Percentiles rank a stretch among this genome's conserved stretches.
phyloP scores from a whole-genome alignment of 2,329 filamentous ascomycete species.

The Passalora sequoiae region DNA sequence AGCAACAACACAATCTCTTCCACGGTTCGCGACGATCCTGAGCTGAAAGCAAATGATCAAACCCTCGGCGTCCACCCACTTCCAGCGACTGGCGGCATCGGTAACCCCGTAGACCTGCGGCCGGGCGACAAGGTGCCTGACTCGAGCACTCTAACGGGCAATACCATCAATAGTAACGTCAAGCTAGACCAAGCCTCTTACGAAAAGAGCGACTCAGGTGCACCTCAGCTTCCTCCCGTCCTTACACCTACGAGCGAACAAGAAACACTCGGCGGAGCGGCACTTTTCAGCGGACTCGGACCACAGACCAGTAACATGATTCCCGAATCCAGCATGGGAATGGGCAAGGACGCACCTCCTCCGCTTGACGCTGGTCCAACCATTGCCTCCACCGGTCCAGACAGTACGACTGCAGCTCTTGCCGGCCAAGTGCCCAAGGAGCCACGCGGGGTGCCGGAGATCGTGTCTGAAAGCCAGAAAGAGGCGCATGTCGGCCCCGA shows the following conservation, averaged over 20 bases:
- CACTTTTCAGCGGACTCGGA: constrained; percentile 46
- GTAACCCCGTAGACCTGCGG: constrained; percentile 74
- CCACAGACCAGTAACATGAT: constrained; percentile 60
- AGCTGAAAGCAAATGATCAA: constrained; percentile 33
- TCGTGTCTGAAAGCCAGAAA: constrained; percentile 49
- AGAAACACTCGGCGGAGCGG: constrained; percentile 35
- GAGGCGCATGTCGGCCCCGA: constrained; percentile 58
- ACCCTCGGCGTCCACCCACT: constrained; percentile 53
- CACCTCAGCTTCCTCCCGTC: constrained; percentile 43
- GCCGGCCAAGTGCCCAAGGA: constrained; percentile 44
- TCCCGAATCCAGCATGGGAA: constrained; percentile 76
- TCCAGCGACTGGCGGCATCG: constrained; percentile 52
- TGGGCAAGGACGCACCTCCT: constrained; percentile 41
- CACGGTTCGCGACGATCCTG: constrained; percentile 63
- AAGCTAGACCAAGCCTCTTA: constrained; percentile 78
- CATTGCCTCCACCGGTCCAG: constrained; percentile 16
- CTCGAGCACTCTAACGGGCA: constrained; percentile 56
- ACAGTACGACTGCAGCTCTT: constrained; percentile 42
- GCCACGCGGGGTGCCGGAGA: constrained; percentile 38
- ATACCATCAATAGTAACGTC: constrained; percentile 63
- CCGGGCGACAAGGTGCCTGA: constrained; percentile 79
- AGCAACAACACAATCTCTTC: constrained; percentile 66
- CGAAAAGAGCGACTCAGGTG: constrained; percentile 64
- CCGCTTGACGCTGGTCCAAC: constrained; percentile 14
- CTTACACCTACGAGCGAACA: constrained; percentile 42